A percentile compares a stretch with the other conserved stretches of the same genome.
These are phyloP conservation scores for Nakaseomyces delphensis DNA, from an alignment of 1,139 yeast genomes.

Conservation along the genomic window DNA sequence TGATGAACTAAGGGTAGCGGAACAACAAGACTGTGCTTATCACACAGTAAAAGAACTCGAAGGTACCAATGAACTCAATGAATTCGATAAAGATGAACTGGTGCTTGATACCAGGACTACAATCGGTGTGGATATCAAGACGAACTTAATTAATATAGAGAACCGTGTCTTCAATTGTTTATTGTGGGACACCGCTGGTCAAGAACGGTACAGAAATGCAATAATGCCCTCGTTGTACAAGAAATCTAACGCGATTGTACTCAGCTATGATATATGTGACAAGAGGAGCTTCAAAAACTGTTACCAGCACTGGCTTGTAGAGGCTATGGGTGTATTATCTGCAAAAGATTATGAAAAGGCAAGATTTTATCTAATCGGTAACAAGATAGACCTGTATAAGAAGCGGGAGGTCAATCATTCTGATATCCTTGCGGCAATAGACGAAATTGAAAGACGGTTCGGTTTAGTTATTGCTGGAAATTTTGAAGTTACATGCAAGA, in stretches of 20 bases:
- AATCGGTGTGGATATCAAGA: constrained; percentile 57
- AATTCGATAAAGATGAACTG: constrained; percentile 18
- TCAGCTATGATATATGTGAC: constrained; percentile 55
- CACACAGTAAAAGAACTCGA: neutral
- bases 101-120: constrained; percentile 36
- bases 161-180: constrained; percentile 47
- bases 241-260: constrained; percentile 54
- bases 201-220: constrained; percentile 48
- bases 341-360: constrained; percentile 23
- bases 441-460: constrained; percentile 18
- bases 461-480: constrained; percentile 27
- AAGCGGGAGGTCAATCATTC: constrained; percentile 29
- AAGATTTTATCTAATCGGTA: constrained; percentile 37
- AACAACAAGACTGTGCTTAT: no score
- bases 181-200: constrained; percentile 57
- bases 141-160: constrained; percentile 53
- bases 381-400: constrained; percentile 34
- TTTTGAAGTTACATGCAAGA: constrained; percentile 31
- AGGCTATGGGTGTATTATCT: constrained; percentile 32
- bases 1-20: constrained; percentile 16
- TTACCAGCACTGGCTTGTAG: constrained; percentile 39
- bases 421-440: constrained; percentile 23
- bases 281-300: constrained; percentile 45
- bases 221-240: constrained; percentile 53
- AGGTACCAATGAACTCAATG: constrained; percentile 1